These are phyloP conservation scores for Schwanniomyces sp. DNA, from an alignment of 805 yeast species.

Conservation along the genomic window DNA sequence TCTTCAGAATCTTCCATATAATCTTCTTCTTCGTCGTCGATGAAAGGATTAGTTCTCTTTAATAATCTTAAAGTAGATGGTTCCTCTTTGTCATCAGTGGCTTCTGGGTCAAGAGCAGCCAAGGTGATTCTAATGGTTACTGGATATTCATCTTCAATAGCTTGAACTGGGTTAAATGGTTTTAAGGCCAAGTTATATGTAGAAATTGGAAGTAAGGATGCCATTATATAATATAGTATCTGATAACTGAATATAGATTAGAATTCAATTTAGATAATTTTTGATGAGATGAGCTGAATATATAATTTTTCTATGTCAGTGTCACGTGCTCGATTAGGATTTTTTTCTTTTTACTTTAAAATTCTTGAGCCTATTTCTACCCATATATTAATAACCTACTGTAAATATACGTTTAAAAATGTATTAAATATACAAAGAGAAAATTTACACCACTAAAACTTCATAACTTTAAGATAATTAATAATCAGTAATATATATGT, in stretches of 20 bases:
- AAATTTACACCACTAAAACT: slow-evolving; percentile 15
- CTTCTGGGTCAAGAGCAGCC: slow-evolving; percentile 93
- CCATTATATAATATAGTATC: slow-evolving; percentile 41
- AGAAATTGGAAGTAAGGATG: slow-evolving; percentile 78
- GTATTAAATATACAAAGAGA: slow-evolving; percentile 34
- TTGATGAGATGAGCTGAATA: background rate
- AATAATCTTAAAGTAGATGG: slow-evolving; percentile 91
- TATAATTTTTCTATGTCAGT: background rate
- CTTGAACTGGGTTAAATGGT: slow-evolving; percentile 88
- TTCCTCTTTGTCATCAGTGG: slow-evolving; percentile 73
- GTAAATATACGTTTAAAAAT: slow-evolving; percentile 7
- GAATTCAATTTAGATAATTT: background rate
- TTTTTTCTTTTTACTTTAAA: background rate
- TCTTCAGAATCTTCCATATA: slow-evolving; percentile 46
- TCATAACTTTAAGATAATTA: slow-evolving; percentile 10
- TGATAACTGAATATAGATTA: background rate
- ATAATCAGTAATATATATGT: slow-evolving; percentile 7
- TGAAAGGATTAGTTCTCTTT: slow-evolving; percentile 56
- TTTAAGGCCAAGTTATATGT: slow-evolving; percentile 80
- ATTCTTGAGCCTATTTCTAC: background rate
- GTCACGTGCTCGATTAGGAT: background rate
- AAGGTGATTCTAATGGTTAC: slow-evolving; percentile 87
- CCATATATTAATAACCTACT: background rate
- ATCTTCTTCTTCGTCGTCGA: slow-evolving; percentile 46
- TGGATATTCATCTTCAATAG: slow-evolving; percentile 83